Evolutionary conservation across 108 stramenopile genomes (phyloP).

Genomic region (Cyclotella atomus): DNA sequence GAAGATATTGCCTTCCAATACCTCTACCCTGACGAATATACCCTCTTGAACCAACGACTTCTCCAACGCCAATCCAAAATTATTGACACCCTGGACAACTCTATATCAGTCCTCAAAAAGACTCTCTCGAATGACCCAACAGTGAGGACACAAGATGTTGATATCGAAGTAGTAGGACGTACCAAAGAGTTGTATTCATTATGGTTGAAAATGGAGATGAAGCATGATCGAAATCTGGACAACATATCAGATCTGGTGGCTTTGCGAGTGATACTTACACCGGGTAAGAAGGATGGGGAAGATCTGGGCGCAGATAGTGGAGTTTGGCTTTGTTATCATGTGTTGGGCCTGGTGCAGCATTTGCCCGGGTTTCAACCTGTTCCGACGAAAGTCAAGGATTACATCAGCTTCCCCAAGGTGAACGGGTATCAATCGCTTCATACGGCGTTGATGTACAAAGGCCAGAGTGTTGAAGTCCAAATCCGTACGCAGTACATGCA

Average conservation of each 20-base stretch:
- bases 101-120: constrained; percentile 70
- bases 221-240: constrained; percentile 80
- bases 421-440: constrained; percentile 95
- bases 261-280: constrained; percentile 88
- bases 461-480: constrained; percentile 95
- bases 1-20: constrained; percentile 97
- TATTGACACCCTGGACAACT: constrained; percentile 79
- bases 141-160: constrained; percentile 64
- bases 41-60: constrained; percentile 73
- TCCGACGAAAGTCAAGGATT: constrained; percentile 92
- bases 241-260: constrained; percentile 94
- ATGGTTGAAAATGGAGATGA: constrained; percentile 96
- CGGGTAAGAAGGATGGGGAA: constrained; percentile 32
- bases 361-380: constrained; percentile 89
- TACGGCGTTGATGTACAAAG: constrained; percentile 86
- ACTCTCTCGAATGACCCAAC: constrained; percentile 76
- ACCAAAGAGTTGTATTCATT: constrained; percentile 93
- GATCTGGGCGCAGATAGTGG: constrained; percentile 69
- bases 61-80: constrained; percentile 71
- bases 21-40: constrained; percentile 92
- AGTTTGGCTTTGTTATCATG: constrained; percentile 94
- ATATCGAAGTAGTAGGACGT: constrained; percentile 83
- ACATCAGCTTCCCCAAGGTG: constrained; percentile 93
- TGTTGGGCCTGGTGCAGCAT: constrained; percentile 90
- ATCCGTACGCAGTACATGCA: constrained; percentile 94